Conservation (phyloP, 2,329 filamentous ascomycete genomes). For the Eutypa lata region DNA sequence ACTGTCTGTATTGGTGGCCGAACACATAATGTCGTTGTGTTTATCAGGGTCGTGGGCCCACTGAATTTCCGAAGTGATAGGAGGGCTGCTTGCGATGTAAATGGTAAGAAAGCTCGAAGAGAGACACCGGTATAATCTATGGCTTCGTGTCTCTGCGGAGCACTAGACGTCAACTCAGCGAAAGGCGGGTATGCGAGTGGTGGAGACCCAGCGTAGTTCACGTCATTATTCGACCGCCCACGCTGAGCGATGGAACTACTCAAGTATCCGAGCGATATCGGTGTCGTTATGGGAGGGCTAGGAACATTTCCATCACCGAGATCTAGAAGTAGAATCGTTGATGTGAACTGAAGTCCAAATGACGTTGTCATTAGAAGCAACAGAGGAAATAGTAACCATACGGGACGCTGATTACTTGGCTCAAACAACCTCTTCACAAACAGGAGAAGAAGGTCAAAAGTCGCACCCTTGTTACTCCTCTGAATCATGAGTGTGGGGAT, state of each 20-base stretch:
- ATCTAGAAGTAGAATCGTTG: constrained; percentile 3
- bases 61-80: constrained; percentile 3
- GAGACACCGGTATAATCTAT: constrained; percentile 1
- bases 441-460: background rate
- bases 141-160: background rate
- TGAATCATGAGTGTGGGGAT: constrained; percentile 4
- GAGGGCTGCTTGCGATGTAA: background rate
- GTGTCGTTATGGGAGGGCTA: background rate
- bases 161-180: background rate
- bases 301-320: background rate
- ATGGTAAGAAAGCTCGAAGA: constrained; percentile 3
- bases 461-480: constrained; percentile 1
- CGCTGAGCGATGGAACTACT: background rate
- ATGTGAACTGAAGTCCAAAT: background rate
- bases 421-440: constrained; percentile 1
- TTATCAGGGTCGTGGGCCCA: constrained; percentile 1
- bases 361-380: background rate
- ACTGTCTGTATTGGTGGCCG: background rate
- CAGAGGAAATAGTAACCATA: background rate
- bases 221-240: background rate
- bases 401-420: background rate
- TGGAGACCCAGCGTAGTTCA: constrained; percentile 3
- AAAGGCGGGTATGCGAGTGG: background rate
- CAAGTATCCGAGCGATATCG: constrained; percentile 1
- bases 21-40: constrained; percentile 2